Conservation (phyloP, 371 early-diverging fungal species). For the Actinomortierella wolfii region DNA sequence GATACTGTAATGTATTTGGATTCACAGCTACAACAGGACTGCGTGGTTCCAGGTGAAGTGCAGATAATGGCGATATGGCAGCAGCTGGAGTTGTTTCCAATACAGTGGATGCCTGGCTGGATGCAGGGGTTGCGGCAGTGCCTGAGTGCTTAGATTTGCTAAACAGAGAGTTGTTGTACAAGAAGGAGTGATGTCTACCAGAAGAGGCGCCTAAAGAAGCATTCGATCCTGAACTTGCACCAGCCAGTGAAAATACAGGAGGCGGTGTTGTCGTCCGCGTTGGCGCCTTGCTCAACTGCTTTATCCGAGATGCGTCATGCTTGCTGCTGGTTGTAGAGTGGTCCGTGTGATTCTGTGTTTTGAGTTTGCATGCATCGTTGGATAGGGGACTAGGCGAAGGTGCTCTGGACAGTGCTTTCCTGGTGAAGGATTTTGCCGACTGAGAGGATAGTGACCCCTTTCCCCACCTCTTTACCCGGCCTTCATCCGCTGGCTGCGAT, state of each 20-base stretch:
- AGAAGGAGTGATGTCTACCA: too few species aligned
- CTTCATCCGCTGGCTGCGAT: not conserved
- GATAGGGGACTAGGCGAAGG: not conserved
- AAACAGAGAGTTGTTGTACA: too few species aligned
- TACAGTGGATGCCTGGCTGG: not conserved
- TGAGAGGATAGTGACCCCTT: not conserved
- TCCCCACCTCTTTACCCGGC: not conserved
- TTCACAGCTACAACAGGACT: slow-evolving; percentile 17
- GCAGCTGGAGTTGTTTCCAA: not conserved
- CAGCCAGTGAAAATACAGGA: too few species aligned
- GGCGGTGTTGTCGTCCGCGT: too few species aligned
- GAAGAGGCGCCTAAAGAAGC: too few species aligned
- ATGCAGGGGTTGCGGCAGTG: not conserved
- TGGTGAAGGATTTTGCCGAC: not conserved
- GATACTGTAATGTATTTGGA: too few species aligned
- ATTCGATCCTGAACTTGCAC: too few species aligned
- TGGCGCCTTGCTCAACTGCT: too few species aligned
- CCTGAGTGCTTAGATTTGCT: not conserved
- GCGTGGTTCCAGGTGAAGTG: slow-evolving; percentile 26
- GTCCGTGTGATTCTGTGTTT: not conserved
- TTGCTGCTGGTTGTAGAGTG: too few species aligned
- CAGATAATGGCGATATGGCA: not conserved
- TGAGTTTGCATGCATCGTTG: not conserved
- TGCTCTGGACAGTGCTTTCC: not conserved
- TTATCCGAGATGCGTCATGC: too few species aligned